Base-by-base conservation (phyloP, 768 basidiomycete species). In the Boletellus emodensis region DNA sequence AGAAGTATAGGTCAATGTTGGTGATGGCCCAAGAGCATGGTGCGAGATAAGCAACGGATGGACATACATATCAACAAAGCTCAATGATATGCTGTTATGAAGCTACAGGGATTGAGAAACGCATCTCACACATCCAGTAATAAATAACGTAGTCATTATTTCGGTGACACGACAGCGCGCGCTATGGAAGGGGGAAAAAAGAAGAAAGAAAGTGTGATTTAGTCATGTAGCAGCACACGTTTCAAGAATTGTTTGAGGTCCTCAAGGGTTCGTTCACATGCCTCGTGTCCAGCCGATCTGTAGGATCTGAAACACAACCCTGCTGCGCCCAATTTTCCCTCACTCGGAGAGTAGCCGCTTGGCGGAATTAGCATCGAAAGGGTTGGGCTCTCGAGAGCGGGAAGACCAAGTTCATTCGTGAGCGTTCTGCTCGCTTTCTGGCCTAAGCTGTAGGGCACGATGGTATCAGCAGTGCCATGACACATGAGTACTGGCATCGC, bases 401-500 rank as follows among this genome's bases (percentile, higher is more conserved):
- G 60, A 48, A 87, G 72, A 14, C 82, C 80, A 36, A 90, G 61
- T 14, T 76, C 58, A 13, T 72, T 63, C 33, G 75, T 77, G 39
- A 94, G 70, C 51, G 78, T 77, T 7, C 82, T 76, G 34, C 76
- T 69, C 8, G 88, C 87, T 43, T 67, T 66, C 47, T 75, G 64
- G 20, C 81, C 81, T 44, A 82, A 73, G 24, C 75, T 55, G 57
- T 74, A 75, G 50, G 75, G 75, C 47, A 96, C 85, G 20, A 95
- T 74, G 7, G 80, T 83, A 69, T 97, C 94, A 14, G 66, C 74
- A 6, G 74, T 78, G 20, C 93, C 93, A 55, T 93, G 89, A 12
- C 87, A 94, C 83, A 89, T 89, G 69, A 95, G 94, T 26, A 94
- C 75, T 1, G 92, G 88, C 18, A 82, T 75, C 4, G 77, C 75